Percentiles rank a stretch among this genome's conserved stretches.
Conservation (phyloP, 2,329 filamentous ascomycete species). For the Didymosphaeria variabile region DNA sequence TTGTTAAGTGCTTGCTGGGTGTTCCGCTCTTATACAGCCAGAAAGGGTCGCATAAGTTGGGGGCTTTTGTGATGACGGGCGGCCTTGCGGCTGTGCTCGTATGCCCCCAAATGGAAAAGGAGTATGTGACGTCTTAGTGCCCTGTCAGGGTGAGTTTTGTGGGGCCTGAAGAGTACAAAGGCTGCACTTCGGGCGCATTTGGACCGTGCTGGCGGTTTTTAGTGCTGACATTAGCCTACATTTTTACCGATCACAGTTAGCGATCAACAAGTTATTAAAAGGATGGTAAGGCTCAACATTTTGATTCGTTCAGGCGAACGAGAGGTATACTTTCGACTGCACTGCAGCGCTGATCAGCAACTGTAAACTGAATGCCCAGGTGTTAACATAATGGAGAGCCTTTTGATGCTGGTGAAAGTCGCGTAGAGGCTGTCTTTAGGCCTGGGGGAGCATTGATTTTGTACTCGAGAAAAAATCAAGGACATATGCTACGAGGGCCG, state of each 20-base stretch:
- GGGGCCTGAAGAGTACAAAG: slow-evolving; percentile 1
- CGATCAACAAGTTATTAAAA: too few relatives aligned
- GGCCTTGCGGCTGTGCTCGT: slow-evolving; percentile 2
- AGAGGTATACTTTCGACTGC: not conserved
- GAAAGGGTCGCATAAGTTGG: not conserved
- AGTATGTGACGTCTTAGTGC: not conserved
- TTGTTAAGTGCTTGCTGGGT: not conserved
- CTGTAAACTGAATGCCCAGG: too few relatives aligned
- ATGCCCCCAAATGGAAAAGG: not conserved
- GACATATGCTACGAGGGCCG: too few relatives aligned
- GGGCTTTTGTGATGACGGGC: not conserved
- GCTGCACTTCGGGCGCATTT: not conserved
- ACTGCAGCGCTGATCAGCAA: not conserved
- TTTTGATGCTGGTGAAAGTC: too few relatives aligned
- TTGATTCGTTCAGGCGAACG: not conserved
- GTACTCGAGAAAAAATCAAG: too few relatives aligned
- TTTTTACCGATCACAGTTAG: slow-evolving; percentile 1
- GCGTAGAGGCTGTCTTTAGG: too few relatives aligned
- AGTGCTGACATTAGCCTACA: slow-evolving; percentile 1
- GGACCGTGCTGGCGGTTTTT: not conserved
- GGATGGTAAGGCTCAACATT: not conserved
- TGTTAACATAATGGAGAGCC: too few relatives aligned
- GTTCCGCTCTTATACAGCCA: not conserved
- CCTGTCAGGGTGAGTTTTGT: not conserved
- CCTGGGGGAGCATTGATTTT: too few relatives aligned